Conservation (phyloP, 1,284 basidiomycete genomes). For the Athelia psychrophila region DNA sequence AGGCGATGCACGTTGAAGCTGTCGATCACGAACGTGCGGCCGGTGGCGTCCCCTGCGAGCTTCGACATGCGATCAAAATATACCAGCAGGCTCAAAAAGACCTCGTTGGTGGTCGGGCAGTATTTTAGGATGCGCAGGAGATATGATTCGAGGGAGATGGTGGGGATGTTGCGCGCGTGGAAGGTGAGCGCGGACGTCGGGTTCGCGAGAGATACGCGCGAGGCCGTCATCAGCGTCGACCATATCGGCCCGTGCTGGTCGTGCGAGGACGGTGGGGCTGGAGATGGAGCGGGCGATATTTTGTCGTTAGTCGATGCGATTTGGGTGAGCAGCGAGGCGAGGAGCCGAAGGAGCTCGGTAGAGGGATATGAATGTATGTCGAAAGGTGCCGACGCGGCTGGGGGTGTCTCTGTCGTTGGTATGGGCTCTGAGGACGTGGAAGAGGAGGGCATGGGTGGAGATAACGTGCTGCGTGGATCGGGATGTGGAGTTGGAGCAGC, state of each 20-base stretch:
- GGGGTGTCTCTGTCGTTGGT: background rate
- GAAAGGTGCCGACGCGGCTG: slow-evolving; percentile 23
- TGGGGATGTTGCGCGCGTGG: slow-evolving; percentile 94
- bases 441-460: background rate
- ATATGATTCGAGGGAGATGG: slow-evolving; percentile 94
- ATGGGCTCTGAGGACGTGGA: background rate
- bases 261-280: slow-evolving; percentile 13
- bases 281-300: slow-evolving; percentile 24
- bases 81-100: slow-evolving; percentile 91
- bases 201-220: slow-evolving; percentile 72
- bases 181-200: slow-evolving; percentile 88
- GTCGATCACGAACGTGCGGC: slow-evolving; percentile 88
- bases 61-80: slow-evolving; percentile 95
- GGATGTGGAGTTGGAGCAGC: slow-evolving; percentile 8
- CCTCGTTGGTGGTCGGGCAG: slow-evolving; percentile 97
- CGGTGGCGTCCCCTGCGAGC: slow-evolving; percentile 62
- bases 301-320: slow-evolving; percentile 91
- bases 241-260: slow-evolving; percentile 44
- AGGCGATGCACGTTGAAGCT: slow-evolving; percentile 95
- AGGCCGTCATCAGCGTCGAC: slow-evolving; percentile 73
- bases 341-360: slow-evolving; percentile 76
- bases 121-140: slow-evolving; percentile 96
- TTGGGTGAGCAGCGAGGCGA: slow-evolving; percentile 89
- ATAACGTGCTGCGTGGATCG: background rate
- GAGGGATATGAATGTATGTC: slow-evolving; percentile 69